Conservation (phyloP, 805 yeast species). For the Zygosaccharomyces rouxii region DNA sequence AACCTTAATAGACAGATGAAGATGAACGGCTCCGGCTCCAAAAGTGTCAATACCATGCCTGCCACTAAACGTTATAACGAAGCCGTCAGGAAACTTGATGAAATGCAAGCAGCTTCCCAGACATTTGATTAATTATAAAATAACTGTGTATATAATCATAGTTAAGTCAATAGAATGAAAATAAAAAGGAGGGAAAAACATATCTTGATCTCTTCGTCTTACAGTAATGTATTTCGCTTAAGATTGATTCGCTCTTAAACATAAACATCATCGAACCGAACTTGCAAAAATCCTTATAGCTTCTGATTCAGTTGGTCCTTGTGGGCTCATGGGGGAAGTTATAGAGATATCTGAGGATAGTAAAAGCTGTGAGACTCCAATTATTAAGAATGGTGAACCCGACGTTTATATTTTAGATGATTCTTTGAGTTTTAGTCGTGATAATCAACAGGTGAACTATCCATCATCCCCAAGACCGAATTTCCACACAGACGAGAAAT, state of each 20-base stretch:
- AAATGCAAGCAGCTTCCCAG: constrained; percentile 3
- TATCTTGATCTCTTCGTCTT: not conserved
- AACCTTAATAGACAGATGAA: constrained; percentile 24
- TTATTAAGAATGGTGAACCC: not conserved
- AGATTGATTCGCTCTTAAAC: not conserved
- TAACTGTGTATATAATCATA: not conserved
- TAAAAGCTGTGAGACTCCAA: not conserved
- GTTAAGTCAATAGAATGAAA: not conserved
- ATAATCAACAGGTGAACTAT: constrained; percentile 3
- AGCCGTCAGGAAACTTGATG: constrained; percentile 22
- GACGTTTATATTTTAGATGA: constrained; percentile 8
- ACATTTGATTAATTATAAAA: not conserved
- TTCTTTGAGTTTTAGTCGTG: not conserved
- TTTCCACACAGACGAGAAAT: not conserved
- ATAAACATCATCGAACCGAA: not conserved
- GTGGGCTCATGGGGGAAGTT: constrained; percentile 9
- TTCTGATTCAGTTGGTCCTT: not conserved
- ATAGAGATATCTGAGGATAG: constrained; percentile 11
- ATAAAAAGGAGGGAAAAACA: not conserved
- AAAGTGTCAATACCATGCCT: constrained; percentile 21
- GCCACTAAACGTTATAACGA: constrained; percentile 28
- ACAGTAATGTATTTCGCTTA: not conserved
- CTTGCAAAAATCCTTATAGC: not conserved
- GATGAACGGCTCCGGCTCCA: constrained; percentile 15
- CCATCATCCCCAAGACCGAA: constrained; percentile 18